Conservation (phyloP, 2,329 filamentous ascomycete genomes). For the Endothia cerciana region DNA sequence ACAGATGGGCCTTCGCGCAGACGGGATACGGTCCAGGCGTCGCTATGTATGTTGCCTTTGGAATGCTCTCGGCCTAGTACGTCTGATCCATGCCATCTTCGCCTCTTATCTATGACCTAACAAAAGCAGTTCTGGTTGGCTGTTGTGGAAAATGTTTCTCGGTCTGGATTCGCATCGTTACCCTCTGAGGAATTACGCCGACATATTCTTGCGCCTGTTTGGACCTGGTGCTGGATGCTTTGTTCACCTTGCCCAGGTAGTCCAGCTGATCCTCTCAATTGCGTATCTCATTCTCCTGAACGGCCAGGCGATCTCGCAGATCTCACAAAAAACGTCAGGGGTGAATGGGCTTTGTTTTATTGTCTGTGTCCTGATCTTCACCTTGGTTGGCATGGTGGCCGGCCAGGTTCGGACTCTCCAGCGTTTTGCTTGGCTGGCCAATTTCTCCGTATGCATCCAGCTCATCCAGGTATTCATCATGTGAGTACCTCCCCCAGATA, state of each 20-base stretch:
- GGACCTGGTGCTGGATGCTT: constrained; percentile 6
- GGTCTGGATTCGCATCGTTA: constrained; percentile 5
- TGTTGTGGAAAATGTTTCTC: constrained; percentile 9
- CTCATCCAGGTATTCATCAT: constrained; percentile 3
- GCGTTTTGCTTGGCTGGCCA: constrained; percentile 12
- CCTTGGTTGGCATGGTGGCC: constrained; percentile 34
- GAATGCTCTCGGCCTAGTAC: constrained; percentile 17
- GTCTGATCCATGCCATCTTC: not conserved
- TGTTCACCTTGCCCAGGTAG: constrained; percentile 4
- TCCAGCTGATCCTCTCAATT: constrained; percentile 44
- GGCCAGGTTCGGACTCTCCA: constrained; percentile 42
- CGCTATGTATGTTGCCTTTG: not conserved
- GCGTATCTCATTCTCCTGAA: constrained; percentile 51
- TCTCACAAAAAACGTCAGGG: constrained; percentile 8
- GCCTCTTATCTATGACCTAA: not conserved
- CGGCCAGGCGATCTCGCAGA: constrained; percentile 38
- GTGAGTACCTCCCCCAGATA: not conserved
- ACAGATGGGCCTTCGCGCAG: constrained; percentile 8
- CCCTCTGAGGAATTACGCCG: constrained; percentile 7
- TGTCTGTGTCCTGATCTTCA: constrained; percentile 6
- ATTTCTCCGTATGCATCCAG: constrained; percentile 13
- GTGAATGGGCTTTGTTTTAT: constrained; percentile 14
- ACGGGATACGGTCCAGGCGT: constrained; percentile 10
- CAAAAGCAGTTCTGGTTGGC: not conserved
- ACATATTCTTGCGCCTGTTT: constrained; percentile 3